Evolutionary conservation across 768 basidiomycete species (phyloP), one percentile per base, ranked within the genome.

Genomic region (Punctularia strigosozonata): DNA sequence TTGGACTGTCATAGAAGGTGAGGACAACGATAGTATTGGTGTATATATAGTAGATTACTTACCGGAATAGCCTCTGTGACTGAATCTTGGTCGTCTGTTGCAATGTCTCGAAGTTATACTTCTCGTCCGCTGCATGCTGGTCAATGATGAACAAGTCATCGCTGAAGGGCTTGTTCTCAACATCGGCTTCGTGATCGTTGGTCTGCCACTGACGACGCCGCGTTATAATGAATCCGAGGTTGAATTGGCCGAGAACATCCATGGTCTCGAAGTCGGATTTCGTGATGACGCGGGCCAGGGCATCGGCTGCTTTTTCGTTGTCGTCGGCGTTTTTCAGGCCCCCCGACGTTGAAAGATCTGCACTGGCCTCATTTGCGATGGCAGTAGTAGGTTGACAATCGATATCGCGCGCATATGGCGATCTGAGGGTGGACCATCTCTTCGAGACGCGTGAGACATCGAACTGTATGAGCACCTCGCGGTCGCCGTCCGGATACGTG

Each of bases 91-190:
- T 97, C n/a, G 79, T 89, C 46, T 74, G 69, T 57, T 98, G 94
- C 41, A 98, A 61, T 1, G 75, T 84, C 65, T 98, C 95, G 53
- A 98, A 98, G 55, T 98, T 98, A 61, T 87, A 97, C 63, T 98
- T 98, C 60, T 98, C 95, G 58, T 99, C 95, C 4, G 88, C 80
- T 4, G 94, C 94, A 57, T 98, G 94, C 54, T 98, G 94, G 50
- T 98, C 94, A 14, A 98, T 73, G 45, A 99, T 90, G 60, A 97
- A 98, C 30, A 99, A 63, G 50, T 99, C 94, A 52, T 98, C 92
- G 61, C 76, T 64, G 10, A 26, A 43, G 20, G 33, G 30, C n/a
- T n/a, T n/a, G n/a, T n/a, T n/a, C n/a, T n/a, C n/a, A n/a, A n/a
- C n/a, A n/a, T n/a, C n/a, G 10, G 17, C 44, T 6, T 32, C 38